A percentile compares a stretch with the other conserved stretches of the same genome.
Evolutionary conservation across 257 asterid genomes (phyloP).

Genomic region (Solanum etuberosum): DNA sequence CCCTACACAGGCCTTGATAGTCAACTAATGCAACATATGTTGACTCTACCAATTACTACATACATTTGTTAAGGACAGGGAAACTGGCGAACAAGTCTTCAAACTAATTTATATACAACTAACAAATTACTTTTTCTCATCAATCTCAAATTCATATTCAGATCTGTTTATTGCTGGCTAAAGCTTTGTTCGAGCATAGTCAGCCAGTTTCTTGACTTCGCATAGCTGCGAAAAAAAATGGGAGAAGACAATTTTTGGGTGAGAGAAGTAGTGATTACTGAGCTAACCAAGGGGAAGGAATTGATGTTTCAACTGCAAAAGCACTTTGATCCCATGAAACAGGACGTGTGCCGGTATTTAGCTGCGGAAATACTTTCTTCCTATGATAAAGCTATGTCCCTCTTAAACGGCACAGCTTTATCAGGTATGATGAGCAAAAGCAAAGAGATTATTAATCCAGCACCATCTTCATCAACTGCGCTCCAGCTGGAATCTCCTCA

Average conservation of each 20-base stretch:
- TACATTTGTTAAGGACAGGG: background rate
- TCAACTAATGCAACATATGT: background rate
- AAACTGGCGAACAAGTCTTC: background rate
- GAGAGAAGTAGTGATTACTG: slow-evolving; percentile 6
- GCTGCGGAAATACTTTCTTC: slow-evolving; percentile 19
- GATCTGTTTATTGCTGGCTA: background rate
- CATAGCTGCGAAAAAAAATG: background rate
- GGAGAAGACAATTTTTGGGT: slow-evolving; percentile 5
- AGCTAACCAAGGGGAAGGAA: slow-evolving; percentile 19
- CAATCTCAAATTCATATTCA: background rate
- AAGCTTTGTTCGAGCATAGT: background rate
- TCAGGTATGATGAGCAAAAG: background rate
- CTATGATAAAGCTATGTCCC: slow-evolving; percentile 27
- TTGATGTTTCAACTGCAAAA: slow-evolving; percentile 17
- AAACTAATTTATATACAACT: background rate
- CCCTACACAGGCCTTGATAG: background rate
- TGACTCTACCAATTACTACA: background rate
- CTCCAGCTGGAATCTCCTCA: background rate
- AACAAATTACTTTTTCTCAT: background rate
- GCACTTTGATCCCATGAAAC: slow-evolving; percentile 4
- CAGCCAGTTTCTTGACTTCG: background rate
- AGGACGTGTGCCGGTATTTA: background rate
- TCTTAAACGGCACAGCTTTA: slow-evolving; percentile 3
- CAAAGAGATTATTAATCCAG: background rate
- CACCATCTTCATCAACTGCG: background rate